Evolutionary conservation across 495 filamentous ascomycete species (phyloP), one percentile per base, ranked within the genome.

Genomic region (Aspergillus nidulans): DNA sequence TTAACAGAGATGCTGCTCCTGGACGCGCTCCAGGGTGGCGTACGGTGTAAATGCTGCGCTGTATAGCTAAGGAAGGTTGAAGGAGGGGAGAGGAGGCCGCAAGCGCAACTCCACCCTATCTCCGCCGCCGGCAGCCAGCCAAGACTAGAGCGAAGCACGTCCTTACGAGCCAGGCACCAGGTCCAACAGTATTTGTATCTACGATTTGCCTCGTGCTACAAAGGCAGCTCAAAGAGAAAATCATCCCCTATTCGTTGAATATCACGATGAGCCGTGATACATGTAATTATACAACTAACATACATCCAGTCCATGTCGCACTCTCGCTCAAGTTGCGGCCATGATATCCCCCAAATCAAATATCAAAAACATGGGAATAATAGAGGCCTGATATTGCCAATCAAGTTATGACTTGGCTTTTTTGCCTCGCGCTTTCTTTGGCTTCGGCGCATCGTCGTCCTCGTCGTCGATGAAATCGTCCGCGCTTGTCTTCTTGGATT

Each of bases 391-490:
- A 25, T 26, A 6, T 12, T 9, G 19, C 18, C 32, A 42, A 39
- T 53, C 49, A 57, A 25, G 53, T 49, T 77, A 77, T 16, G 73
- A 74, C 61, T 78, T 81, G 21, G 67, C 69, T 43, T 77, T 80
- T 15, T 64, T 58, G 19, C 69, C 71, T 53, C 64, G 65, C 2
- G 62, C 70, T 62, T 83, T 82, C 61, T 79, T 80, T 28, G 81
- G 79, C 62, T 81, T 80, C 39, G 81, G 79, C 63, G 81, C 79
- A 40, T 75, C 75, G 12, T 81, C 79, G 39, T 75, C 75, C 8
- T 81, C 79, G 42, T 76, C 73, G 25, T 72, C 71, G 24, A 66
- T 58, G 44, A 67, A 62, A 47, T 72, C 75, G 47, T 75, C 72
- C 10, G 69, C 68, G 8, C 58, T 70, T 19, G 62, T 73, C 46